Percentiles rank a stretch among this genome's conserved stretches.
phyloP scores from a whole-genome alignment of 148 eudicot genomes.

The Polygonum maritimum region DNA sequence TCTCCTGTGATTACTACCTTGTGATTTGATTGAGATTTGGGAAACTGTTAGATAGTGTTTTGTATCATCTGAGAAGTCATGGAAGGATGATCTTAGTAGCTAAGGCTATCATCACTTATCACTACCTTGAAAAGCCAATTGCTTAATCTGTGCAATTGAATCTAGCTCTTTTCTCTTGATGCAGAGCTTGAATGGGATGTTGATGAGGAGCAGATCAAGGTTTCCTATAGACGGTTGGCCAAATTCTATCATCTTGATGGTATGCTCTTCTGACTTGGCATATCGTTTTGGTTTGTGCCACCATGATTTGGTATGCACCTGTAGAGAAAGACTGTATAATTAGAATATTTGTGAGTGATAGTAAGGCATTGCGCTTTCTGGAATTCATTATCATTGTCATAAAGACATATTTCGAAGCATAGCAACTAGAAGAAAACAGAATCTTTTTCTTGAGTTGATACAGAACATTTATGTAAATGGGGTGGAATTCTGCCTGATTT shows the following conservation, averaged over 20 bases:
- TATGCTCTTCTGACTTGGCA: constrained; percentile 29
- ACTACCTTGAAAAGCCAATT: neutral
- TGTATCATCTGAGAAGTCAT: neutral
- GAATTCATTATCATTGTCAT: neutral
- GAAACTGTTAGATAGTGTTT: neutral
- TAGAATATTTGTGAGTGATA: neutral
- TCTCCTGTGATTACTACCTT: neutral
- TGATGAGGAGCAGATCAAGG: constrained; percentile 66
- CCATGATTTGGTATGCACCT: neutral
- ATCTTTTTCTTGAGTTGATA: neutral
- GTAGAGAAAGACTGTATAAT: neutral
- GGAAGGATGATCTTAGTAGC: neutral
- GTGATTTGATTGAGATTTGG: neutral
- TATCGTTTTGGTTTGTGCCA: neutral
- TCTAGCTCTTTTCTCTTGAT: neutral
- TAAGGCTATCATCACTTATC: neutral
- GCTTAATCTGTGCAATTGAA: neutral
- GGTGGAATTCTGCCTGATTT: constrained; percentile 11
- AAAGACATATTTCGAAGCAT: neutral
- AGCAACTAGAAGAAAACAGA: neutral
- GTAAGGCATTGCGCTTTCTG: neutral
- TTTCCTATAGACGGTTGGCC: constrained; percentile 75
- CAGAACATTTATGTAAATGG: neutral
- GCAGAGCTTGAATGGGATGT: constrained; percentile 88
- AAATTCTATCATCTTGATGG: constrained; percentile 99